Evolutionary conservation across 306 rosid genomes (phyloP), one percentile per base, ranked within the genome.

Genomic region (Vigna radiata): DNA sequence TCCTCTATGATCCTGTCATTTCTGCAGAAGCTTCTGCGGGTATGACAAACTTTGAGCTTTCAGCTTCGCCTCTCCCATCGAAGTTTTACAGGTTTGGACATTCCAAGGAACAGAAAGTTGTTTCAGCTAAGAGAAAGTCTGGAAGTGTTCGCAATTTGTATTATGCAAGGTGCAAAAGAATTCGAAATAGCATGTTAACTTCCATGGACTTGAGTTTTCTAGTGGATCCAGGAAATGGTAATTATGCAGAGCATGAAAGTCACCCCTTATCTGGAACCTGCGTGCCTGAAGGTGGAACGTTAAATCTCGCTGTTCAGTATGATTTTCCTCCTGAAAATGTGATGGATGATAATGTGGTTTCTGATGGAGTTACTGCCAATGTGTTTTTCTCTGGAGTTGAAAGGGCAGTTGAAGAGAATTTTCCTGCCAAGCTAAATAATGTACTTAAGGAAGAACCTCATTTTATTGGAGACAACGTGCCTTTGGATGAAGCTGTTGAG

Each of bases 161-260:
- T 75, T 85, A 90, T 83, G 90, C 94, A 25, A 54, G 90, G 94
- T 79, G 88, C 74, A 93, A 91, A 80, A 89, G 91, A 82, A 73
- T 90, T 43, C 84, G 91, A 83, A 81, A 79, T 19, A 88, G 83
- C 37, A 81, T 87, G 16, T 71, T 85, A 73, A 59, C 73, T 52
- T 77, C 91, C 72, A 82, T 85, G 88, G 90, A 84, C 79, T 86
- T 81, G 18, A 83, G 86, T 83, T 93, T 87, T 82, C 87, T 91
- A 27, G 90, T 87, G 49, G 89, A 82, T 61, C 91, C 91, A 4
- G 76, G 52, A 50, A 77, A 76, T 80, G 73, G n/a, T 43, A 73
- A 77, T 77, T 88, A 65, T 72, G 82, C 11, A 7, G 81, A 31
- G 14, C 82, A 81, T 74, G 92, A 69, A 70, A 79, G 65, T 37